Evolutionary conservation across 495 filamentous ascomycete genomes (phyloP).

Genomic region (Hypoxylon lienhwacheense): DNA sequence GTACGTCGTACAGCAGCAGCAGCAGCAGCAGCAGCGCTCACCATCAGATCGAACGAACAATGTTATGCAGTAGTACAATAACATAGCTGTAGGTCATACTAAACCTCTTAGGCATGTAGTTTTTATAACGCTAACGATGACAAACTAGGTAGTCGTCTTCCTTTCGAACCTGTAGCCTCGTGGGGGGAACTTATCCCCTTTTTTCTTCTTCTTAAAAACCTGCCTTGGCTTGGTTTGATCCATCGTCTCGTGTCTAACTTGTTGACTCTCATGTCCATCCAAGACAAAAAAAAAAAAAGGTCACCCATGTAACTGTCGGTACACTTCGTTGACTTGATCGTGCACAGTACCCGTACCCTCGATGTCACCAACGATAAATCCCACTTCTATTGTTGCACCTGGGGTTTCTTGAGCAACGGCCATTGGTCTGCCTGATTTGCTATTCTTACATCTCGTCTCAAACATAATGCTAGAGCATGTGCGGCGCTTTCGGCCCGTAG

Average conservation of each 20-base stretch:
- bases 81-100: no score
- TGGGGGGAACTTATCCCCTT: conserved; percentile 24
- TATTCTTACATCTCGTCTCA: conserved; percentile 20
- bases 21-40: conserved; percentile 23
- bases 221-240: conserved; percentile 3
- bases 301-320: conserved; percentile 7
- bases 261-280: conserved; percentile 5
- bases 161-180: conserved; percentile 19
- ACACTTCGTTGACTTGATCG: conserved; percentile 17
- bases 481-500: conserved; percentile 35
- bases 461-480: conserved; percentile 19
- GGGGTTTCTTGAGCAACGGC: conserved; percentile 27
- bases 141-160: conserved; percentile 12
- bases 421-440: conserved; percentile 32
- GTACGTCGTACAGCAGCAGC: no score
- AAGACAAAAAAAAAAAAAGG: conserved; percentile 13
- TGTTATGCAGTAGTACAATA: no score
- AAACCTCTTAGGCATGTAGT: conserved; percentile 6
- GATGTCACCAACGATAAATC: conserved; percentile 30
- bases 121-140: conserved; percentile 12
- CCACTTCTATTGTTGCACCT: conserved; percentile 33
- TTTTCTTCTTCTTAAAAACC: no score
- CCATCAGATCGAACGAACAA: conserved; percentile 19
- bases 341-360: conserved; percentile 15
- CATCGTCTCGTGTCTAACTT: conserved; percentile 7